phyloP scores from a whole-genome alignment of 2,329 filamentous ascomycete species.

The Tolypocladium ophioglossoides region DNA sequence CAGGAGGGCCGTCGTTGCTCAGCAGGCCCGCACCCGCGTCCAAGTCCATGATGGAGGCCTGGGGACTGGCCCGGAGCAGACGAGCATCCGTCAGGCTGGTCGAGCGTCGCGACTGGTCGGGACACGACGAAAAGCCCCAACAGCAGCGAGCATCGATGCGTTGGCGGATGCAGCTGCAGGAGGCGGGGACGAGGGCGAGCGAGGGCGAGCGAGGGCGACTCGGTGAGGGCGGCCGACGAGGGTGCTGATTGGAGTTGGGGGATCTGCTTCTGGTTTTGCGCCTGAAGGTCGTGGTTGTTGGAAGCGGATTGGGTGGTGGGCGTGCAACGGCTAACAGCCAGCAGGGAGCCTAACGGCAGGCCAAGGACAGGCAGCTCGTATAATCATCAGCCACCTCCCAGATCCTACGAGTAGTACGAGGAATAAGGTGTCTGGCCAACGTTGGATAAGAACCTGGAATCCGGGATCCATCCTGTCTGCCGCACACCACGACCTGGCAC shows the following conservation, averaged over 20 bases:
- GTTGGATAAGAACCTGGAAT: background rate
- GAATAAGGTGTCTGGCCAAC: background rate
- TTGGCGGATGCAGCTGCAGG: slow-evolving; percentile 16
- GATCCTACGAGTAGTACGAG: background rate
- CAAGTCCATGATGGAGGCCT: slow-evolving; percentile 14
- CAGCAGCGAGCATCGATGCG: slow-evolving; percentile 36
- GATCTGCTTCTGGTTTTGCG: background rate
- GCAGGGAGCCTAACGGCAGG: background rate
- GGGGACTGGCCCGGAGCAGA: slow-evolving; percentile 25
- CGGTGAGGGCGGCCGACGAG: slow-evolving; percentile 1
- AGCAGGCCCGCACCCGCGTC: slow-evolving; percentile 19
- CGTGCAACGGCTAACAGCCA: background rate
- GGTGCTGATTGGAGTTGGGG: background rate
- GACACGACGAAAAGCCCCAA: slow-evolving; percentile 29
- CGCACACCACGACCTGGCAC: background rate
- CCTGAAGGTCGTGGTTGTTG: background rate
- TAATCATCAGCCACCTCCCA: background rate
- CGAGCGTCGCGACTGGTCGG: slow-evolving; percentile 29
- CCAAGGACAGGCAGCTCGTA: background rate
- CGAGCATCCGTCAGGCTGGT: slow-evolving; percentile 33
- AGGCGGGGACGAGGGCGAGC: background rate
- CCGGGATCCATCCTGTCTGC: background rate
- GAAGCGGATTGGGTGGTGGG: background rate
- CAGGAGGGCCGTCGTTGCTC: slow-evolving; percentile 2
- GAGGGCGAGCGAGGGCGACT: background rate